A percentile compares a stretch with the other conserved stretches of the same genome.
These are phyloP conservation scores for Cyclocybe cylindracea DNA, from an alignment of 768 basidiomycete genomes.

Conservation along the genomic window DNA sequence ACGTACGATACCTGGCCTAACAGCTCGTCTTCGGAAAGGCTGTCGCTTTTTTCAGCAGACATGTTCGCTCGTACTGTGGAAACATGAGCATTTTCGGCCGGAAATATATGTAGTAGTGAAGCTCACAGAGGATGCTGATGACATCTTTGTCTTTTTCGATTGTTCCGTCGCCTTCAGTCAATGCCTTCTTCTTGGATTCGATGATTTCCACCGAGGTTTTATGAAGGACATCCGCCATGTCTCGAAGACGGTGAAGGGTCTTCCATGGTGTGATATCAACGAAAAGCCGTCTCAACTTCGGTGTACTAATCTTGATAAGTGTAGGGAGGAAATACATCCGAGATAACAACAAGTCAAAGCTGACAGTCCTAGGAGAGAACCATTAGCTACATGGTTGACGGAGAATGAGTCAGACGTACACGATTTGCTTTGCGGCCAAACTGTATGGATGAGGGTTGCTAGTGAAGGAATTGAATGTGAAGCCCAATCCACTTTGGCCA, in stretches of 20 bases:
- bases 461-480: constrained; percentile 37
- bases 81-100: neutral
- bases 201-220: constrained; percentile 35
- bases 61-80: constrained; percentile 42
- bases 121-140: constrained; percentile 45
- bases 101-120: neutral
- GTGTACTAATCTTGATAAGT: constrained; percentile 26
- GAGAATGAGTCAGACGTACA: constrained; percentile 18
- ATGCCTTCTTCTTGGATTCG: constrained; percentile 33
- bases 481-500: constrained; percentile 46
- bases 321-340: constrained; percentile 21
- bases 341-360: constrained; percentile 15
- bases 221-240: constrained; percentile 37
- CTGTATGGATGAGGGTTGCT: constrained; percentile 28
- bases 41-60: constrained; percentile 29
- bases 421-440: constrained; percentile 26
- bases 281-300: constrained; percentile 31
- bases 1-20: constrained; percentile 36
- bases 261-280: constrained; percentile 32
- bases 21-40: constrained; percentile 36
- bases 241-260: constrained; percentile 27
- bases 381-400: neutral
- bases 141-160: constrained; percentile 46
- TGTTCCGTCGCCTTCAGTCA: constrained; percentile 35
- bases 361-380: constrained; percentile 12